Evolutionary conservation across 208 protist genomes (phyloP), one percentile per base, ranked within the genome.

Genomic region (Strigomonas culicis): DNA sequence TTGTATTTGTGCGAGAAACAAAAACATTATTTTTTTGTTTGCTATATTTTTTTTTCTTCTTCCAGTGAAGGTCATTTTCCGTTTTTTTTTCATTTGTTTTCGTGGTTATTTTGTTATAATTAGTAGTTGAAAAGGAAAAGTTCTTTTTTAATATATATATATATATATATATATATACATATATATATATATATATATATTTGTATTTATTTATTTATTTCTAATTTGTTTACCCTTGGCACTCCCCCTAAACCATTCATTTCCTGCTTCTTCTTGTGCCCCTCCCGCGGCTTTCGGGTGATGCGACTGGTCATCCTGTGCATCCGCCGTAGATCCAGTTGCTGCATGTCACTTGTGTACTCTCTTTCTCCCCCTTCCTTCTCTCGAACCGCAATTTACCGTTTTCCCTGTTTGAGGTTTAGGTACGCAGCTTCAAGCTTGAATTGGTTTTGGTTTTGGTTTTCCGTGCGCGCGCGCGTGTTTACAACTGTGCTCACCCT

Each of bases 1-100:
- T 41, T 61, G 56, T 61, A 46, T 49, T 61, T 61, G 17, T 10
- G 34, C 34, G 34, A 31, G 51, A 31, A 57, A 57, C 31, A 57
- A 57, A 51, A 51, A 27, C 15, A 34, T 55, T 64, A 51, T 63
- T 52, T 31, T 27, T 62, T 30, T 50, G 24, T 51, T 51, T 51
- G 15, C 34, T 39, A 39, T 63, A 21, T 51, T 57, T 34, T 21
- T 32, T 57, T 2, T 25, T 46, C n/a, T 60, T 60, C 39, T 60
- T 60, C 32, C n/a, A 39, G 7, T 39, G 10, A 39, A 39, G 34
- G 34, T 43, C 27, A 11, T 57, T 49, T 46, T 39, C 25, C 30
- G n/a, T 61, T 22, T 34, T 4, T 52, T 21, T 44, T 57, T 31
- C 51, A 57, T 43, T 47, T 61, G 52, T 11, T 52, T 34, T 34